Base-by-base conservation (phyloP, 1,139 yeast genomes). In the Maudiozyma humilis region DNA sequence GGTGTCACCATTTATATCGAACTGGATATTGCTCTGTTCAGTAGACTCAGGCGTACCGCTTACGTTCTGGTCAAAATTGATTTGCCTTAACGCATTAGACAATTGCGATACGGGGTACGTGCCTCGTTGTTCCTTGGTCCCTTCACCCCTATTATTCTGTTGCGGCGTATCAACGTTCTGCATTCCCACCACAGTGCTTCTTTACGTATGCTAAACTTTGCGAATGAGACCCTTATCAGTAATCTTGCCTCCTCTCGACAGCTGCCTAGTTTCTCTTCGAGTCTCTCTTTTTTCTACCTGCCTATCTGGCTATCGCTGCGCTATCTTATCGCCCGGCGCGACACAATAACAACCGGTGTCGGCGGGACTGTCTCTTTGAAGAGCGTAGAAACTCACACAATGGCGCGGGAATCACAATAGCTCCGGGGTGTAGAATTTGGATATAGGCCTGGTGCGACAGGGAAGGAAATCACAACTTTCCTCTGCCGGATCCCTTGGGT, bases 41-140 rank as follows among this genome's bases (percentile, higher is more conserved):
- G 39, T 5, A 6, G n/a, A 30, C 20, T 16, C 20, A 10, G 55
- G 48, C 3, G 56, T 52, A 2, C 54, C 51, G 47, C 51, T 55
- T 37, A 56, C 54, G 37, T 42, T 45, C 27, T 23, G 27, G 41
- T 51, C 53, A 15, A 59, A 43, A 43, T 57, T 54, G 27, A 60
- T 62, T 41, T 58, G 62, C 36, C 60, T 61, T 17, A 60, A 50
- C 7, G 64, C 64, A 43, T 56, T 59, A 10, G 64, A 60, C 18
- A 60, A 46, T 41, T 59, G 55, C 2, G 64, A 60, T 7, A 60
- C 51, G 18, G 40, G 41, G 19, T 47, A 43, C 14, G 19, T 31
- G 18, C 30, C 37, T 23, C 27, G 8, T 10, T 10, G 6, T 10
- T 10, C 8, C 6, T 10, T 23, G 27, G 8, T 23, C 8, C 10